Base-by-base conservation (phyloP, 2,329 filamentous ascomycete species). In the Pestalotiopsis sp. region DNA sequence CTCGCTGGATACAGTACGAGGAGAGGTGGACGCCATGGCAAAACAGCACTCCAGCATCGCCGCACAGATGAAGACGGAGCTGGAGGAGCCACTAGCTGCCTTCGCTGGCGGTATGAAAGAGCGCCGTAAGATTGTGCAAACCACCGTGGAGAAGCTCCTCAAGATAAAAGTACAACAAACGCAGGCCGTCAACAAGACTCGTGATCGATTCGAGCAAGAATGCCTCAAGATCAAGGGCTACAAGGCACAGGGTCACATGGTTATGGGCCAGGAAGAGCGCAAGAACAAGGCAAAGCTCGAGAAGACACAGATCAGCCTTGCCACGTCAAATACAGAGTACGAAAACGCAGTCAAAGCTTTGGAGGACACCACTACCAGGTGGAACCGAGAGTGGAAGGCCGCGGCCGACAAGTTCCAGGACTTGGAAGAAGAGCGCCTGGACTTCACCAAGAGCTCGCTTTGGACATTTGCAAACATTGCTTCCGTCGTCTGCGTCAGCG, bases 371-470 rank as follows among this genome's bases (percentile, higher is more conserved):
- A 99, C 96, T 0, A 92, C 89, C 4, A 88, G 95, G 66, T 99
- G 96, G 96, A 99, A 99, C 77, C 88, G 95, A 74, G 96, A 99
- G 78, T 99, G 96, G 96, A 99, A 98, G 81, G 90, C 93, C 22
- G 96, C 95, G 1, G 97, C 96, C 75, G 97, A 97, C 85, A 99
- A 98, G 83, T 99, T 99, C 80, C 97, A 99, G 83, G 97, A 99
- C 75, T 88, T 99, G 13, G 96, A 99, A 81, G 97, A 99, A 79
- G 96, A 99, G 81, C 88, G 96, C 57, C 86, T 99, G 52, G 96
- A 99, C 80, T 99, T 97, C 77, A 94, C 94, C 72, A 99, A 98
- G 85, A 97, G 93, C 81, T 98, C 96, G 76, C 84, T 99, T 7
- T 99, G 96, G 97, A 95, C 91, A 14, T 99, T 98, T 81, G 95